Conservation (phyloP, 257 asterid genomes). For the Gentiana macrophylla region DNA sequence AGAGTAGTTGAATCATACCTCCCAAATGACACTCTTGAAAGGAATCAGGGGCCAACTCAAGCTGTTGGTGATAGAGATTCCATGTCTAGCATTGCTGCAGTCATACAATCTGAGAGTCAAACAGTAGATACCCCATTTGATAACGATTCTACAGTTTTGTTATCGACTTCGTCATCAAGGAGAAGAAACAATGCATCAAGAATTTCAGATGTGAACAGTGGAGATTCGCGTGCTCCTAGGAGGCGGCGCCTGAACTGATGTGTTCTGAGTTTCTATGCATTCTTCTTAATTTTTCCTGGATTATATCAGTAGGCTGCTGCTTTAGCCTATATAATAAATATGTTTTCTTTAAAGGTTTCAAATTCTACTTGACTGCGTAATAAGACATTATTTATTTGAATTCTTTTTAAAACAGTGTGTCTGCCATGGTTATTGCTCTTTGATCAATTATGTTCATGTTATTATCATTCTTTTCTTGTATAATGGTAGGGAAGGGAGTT, state of each 20-base stretch:
- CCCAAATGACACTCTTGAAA: slow-evolving; percentile 31
- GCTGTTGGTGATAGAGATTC: slow-evolving; percentile 83
- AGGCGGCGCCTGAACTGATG: slow-evolving; percentile 69
- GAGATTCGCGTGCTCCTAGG: slow-evolving; percentile 90
- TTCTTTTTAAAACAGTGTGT: too few species aligned
- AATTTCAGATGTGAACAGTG: slow-evolving; percentile 79
- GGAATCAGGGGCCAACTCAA: slow-evolving; percentile 34
- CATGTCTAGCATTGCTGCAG: slow-evolving; percentile 93
- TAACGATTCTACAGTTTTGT: slow-evolving; percentile 80
- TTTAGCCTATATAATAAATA: too few species aligned
- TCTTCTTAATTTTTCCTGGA: too few species aligned
- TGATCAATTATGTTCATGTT: too few species aligned
- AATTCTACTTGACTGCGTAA: too few species aligned
- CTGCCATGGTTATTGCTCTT: too few species aligned
- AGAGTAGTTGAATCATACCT: slow-evolving; percentile 56
- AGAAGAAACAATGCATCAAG: slow-evolving; percentile 67
- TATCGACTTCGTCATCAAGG: slow-evolving; percentile 78
- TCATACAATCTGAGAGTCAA: slow-evolving; percentile 90
- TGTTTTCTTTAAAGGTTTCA: too few species aligned
- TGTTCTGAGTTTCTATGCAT: too few species aligned
- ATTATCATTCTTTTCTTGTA: too few species aligned
- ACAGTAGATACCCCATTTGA: slow-evolving; percentile 83
- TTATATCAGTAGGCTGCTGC: too few species aligned
- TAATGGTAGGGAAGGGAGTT: too few species aligned
- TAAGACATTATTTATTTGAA: too few species aligned